Percentiles rank a stretch among this genome's conserved stretches.
Evolutionary conservation across 441 rosid genomes (phyloP).

Genomic region (Iberis amara): DNA sequence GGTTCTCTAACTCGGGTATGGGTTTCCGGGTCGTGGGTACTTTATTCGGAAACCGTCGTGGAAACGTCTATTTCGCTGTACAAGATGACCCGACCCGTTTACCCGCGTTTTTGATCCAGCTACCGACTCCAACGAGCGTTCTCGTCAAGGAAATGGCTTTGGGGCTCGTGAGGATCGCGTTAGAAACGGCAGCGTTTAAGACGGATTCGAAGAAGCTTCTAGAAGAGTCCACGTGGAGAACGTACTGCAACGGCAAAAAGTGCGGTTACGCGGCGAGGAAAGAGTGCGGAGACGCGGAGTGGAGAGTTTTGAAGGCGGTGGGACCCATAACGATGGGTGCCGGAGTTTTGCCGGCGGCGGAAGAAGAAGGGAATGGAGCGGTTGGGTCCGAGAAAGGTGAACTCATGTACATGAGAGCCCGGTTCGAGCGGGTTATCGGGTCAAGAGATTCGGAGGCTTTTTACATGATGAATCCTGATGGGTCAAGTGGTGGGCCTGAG

Average conservation of each 20-base stretch:
- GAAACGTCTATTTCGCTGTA: constrained; percentile 56
- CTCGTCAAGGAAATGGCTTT: constrained; percentile 64
- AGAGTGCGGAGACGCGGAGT: constrained; percentile 51
- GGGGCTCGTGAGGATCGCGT: constrained; percentile 55
- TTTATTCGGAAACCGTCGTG: constrained; percentile 55
- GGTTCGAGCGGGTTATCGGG: constrained; percentile 66
- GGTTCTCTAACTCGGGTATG: constrained; percentile 31
- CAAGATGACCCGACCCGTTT: constrained; percentile 45
- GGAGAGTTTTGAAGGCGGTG: constrained; percentile 53
- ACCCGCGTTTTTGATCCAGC: constrained; percentile 54
- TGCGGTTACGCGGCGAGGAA: constrained; percentile 55
- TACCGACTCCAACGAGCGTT: constrained; percentile 51
- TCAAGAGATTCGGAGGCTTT: constrained; percentile 70
- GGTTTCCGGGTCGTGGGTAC: constrained; percentile 53
- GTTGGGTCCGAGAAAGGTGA: constrained; percentile 46
- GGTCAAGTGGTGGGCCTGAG: constrained; percentile 52
- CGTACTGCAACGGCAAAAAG: constrained; percentile 63
- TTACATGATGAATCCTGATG: constrained; percentile 66
- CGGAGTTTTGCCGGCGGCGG: constrained; percentile 51
- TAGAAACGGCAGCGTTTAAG: constrained; percentile 30
- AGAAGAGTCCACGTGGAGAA: constrained; percentile 56
- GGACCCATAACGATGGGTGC: constrained; percentile 70
- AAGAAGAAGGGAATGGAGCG: constrained; percentile 29
- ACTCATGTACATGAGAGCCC: constrained; percentile 74
- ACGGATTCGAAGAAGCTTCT: constrained; percentile 31